Conservation (phyloP, 2,329 filamentous ascomycete genomes). For the Cyanodermella asteris region DNA sequence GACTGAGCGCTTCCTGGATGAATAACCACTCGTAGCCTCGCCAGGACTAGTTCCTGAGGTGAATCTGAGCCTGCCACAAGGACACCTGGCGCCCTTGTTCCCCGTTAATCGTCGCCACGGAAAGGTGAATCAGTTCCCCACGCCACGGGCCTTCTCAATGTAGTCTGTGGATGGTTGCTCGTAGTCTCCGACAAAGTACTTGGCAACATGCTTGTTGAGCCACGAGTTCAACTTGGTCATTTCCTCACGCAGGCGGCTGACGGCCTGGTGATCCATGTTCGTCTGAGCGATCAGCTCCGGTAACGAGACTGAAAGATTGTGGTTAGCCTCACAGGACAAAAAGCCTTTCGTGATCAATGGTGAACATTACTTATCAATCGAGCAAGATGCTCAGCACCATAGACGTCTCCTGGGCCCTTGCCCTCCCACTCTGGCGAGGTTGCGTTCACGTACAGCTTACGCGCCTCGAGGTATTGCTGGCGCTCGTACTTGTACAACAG, state of each 20-base stretch:
- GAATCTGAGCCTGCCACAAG: too few species aligned
- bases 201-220: conserved; percentile 53
- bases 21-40: too few species aligned
- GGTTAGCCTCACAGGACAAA: conserved; percentile 1
- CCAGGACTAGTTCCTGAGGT: too few species aligned
- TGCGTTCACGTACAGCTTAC: conserved; percentile 43
- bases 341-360: conserved; percentile 1
- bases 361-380: conserved; percentile 71
- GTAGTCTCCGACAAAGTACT: conserved; percentile 43
- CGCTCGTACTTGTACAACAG: conserved; percentile 89
- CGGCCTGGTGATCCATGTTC: conserved; percentile 88
- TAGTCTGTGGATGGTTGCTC: conserved; percentile 19
- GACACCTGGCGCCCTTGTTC: too few species aligned
- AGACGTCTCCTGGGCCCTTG: conserved; percentile 58
- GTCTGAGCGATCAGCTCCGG: conserved; percentile 91
- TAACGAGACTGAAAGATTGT: conserved; percentile 48
- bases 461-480: conserved; percentile 60
- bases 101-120: too few species aligned
- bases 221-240: conserved; percentile 68
- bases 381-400: conserved; percentile 79
- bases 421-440: conserved; percentile 43
- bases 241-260: conserved; percentile 73
- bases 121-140: too few species aligned
- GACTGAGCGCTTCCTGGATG: too few species aligned
- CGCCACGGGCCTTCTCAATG: conserved; percentile 15